Percentiles rank a stretch among this genome's conserved stretches.
Evolutionary conservation across 805 yeast species (phyloP).

Genomic region (Suhomyces emberorum): DNA sequence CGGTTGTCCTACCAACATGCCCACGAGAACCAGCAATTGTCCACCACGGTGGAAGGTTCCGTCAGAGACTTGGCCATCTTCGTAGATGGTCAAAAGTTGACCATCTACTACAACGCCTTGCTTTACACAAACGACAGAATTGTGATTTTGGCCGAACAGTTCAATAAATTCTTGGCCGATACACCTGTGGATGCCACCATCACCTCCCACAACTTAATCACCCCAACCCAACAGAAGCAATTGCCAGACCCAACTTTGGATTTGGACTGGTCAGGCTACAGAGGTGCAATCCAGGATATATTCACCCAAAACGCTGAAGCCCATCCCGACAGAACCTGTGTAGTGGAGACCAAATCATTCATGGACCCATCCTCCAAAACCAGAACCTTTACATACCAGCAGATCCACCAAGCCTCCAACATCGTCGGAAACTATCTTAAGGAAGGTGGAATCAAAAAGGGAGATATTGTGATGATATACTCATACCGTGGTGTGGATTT

Average conservation of each 20-base stretch:
- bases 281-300: conserved; percentile 96
- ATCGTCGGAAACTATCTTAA: conserved; percentile 87
- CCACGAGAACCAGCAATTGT: conserved; percentile 36
- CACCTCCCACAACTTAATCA: conserved; percentile 64
- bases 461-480: conserved; percentile 96
- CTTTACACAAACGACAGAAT: conserved; percentile 72
- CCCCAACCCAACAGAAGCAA: conserved; percentile 54
- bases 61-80: conserved; percentile 65
- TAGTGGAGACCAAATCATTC: conserved; percentile 83
- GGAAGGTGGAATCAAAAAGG: conserved; percentile 74
- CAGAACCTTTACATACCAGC: conserved; percentile 77
- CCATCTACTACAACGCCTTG: conserved; percentile 69
- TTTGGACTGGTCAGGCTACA: conserved; percentile 84
- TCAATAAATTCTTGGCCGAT: conserved; percentile 46
- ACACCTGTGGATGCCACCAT: conserved; percentile 42
- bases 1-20: conserved; percentile 56
- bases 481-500: conserved; percentile 97
- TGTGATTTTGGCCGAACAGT: conserved; percentile 67
- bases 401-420: conserved; percentile 90
- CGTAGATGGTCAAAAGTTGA: conserved; percentile 24
- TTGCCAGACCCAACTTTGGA: conserved; percentile 88
- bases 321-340: conserved; percentile 86
- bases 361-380: conserved; percentile 51
- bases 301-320: conserved; percentile 81
- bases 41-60: conserved; percentile 49